phyloP scores from a whole-genome alignment of 2,329 filamentous ascomycete genomes.

The Achaetomium macrosporum region DNA sequence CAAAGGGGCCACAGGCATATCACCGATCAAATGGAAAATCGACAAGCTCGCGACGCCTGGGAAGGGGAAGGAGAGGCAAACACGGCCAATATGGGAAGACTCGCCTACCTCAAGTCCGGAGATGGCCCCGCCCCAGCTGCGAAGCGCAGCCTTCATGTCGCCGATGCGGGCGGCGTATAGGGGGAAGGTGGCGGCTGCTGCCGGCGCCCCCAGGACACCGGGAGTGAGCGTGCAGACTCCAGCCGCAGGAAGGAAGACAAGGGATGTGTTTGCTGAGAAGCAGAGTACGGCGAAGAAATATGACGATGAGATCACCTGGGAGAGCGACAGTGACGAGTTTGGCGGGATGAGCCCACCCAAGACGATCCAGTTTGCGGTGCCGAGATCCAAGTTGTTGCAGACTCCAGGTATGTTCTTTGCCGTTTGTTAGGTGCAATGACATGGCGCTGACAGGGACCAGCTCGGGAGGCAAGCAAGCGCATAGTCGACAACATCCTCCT shows the following conservation, averaged over 20 bases:
- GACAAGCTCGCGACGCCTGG: constrained; percentile 20
- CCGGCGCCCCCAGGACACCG: constrained; percentile 58
- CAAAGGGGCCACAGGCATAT: constrained; percentile 42
- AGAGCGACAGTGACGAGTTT: constrained; percentile 66
- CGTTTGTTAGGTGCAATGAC: not conserved
- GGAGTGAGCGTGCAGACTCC: constrained; percentile 85
- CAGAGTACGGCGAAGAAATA: constrained; percentile 18
- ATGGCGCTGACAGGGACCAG: constrained; percentile 34
- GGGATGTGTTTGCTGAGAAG: constrained; percentile 40
- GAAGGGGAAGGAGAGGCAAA: constrained; percentile 25
- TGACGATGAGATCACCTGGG: constrained; percentile 61
- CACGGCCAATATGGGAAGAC: constrained; percentile 43
- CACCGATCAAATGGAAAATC: constrained; percentile 39
- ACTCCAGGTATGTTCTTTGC: constrained; percentile 58
- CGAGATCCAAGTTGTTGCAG: constrained; percentile 69
- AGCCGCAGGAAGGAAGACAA: constrained; percentile 43
- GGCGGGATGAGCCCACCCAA: constrained; percentile 85
- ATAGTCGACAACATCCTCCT: constrained; percentile 76
- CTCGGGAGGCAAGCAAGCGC: constrained; percentile 70
- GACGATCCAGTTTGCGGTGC: constrained; percentile 80
- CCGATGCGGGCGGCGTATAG: constrained; percentile 47
- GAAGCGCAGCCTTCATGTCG: constrained; percentile 79
- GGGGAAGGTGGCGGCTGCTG: constrained; percentile 37
- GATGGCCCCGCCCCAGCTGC: constrained; percentile 72
- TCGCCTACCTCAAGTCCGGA: constrained; percentile 68